Evolutionary conservation across 2,329 filamentous ascomycete species (phyloP).

Genomic region (Botrytis byssoidea): DNA sequence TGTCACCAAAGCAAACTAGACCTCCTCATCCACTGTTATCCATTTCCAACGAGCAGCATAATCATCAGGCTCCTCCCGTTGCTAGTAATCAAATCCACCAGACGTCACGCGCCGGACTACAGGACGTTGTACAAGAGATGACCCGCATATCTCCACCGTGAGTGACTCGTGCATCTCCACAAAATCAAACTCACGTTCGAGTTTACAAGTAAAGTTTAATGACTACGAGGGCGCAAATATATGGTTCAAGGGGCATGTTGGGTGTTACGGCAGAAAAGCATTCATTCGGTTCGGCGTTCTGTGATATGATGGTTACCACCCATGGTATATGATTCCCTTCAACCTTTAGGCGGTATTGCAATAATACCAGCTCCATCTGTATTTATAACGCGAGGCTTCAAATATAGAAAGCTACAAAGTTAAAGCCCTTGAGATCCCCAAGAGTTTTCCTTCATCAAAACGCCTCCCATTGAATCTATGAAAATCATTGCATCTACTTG

Average conservation of each 20-base stretch:
- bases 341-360: constrained; percentile 24
- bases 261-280: constrained; percentile 30
- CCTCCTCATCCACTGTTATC: constrained; percentile 24
- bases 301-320: constrained; percentile 24
- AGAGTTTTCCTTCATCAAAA: constrained; percentile 15
- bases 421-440: constrained; percentile 22
- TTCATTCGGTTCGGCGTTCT: constrained; percentile 25
- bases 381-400: constrained; percentile 31
- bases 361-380: constrained; percentile 24
- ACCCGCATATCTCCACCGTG: constrained; percentile 29
- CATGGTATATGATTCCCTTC: constrained; percentile 26
- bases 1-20: constrained; percentile 36
- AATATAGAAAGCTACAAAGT: constrained; percentile 12
- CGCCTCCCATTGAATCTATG: neutral
- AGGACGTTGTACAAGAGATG: constrained; percentile 24
- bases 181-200: neutral
- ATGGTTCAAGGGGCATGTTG: constrained; percentile 14
- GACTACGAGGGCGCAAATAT: constrained; percentile 34
- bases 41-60: constrained; percentile 25
- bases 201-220: constrained; percentile 24
- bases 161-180: constrained; percentile 1
- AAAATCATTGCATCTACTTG: constrained; percentile 3
- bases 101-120: constrained; percentile 24
- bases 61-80: constrained; percentile 8
- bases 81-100: constrained; percentile 25